Base-by-base conservation (phyloP, 176 grass and related monocot genomes). In the Phyllostachys edulis region DNA sequence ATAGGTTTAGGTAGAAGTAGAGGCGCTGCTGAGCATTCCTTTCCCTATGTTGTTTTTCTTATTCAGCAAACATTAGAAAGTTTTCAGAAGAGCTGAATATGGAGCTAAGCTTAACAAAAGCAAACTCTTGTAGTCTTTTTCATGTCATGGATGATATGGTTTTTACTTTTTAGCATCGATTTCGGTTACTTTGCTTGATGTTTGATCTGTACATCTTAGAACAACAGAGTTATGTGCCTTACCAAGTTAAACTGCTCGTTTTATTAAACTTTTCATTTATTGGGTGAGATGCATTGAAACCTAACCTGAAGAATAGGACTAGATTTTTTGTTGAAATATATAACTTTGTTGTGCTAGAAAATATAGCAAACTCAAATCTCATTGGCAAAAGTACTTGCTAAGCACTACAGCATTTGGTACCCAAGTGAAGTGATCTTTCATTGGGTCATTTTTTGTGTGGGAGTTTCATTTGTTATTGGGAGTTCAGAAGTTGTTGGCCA, bases 401-500 rank as follows among this genome's bases (percentile, higher is more conserved):
- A 73, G 51, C 46, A 75, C 24, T 68, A 62, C 18, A 4, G 1
- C 59, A 41, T 41, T 61, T 42, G 5, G 20, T 80, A 27, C 6
- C 51, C 18, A 61, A 44, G 8, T 75, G 34, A 88, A 24, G 36
- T 36, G 2, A 9, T 68, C 63, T 32, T 78, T 63, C 59, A 52
- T 71, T 39, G 60, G 52, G 24, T 76, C 32, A 46, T 45, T 17
- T 71, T 67, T 60, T 50, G 21, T 59, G 20, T 45, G 34, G 17
- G 50, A 51, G 9, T 42, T 73, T 69, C 60, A 62, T 87, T 57
- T 32, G 61, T 46, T 36, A 56, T 76, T 73, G 40, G 21, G 17
- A 76, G 52, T 11, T 52, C 39, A 63, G 44, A 90, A 65, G 59
- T 72, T 86, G 9, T 68, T 76, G 34, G 32, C 76, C 59, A 20